A percentile compares a stretch with the other conserved stretches of the same genome.
Conservation (phyloP, 495 filamentous ascomycete genomes). For the Hypoxylon fuscum region DNA sequence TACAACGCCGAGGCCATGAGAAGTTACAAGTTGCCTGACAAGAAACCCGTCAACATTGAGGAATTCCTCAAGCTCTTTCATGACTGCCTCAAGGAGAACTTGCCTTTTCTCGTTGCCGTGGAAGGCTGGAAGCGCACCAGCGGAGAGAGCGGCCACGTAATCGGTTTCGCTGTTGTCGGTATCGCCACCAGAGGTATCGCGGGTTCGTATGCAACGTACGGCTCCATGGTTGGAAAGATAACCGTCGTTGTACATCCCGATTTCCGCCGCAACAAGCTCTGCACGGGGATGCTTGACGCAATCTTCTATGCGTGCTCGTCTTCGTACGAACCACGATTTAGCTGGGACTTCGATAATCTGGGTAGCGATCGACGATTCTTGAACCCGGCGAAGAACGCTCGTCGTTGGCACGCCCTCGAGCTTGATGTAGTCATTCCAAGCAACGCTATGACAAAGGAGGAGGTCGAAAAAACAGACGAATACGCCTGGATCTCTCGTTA, state of each 20-base stretch:
- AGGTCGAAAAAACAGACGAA: constrained; percentile 26
- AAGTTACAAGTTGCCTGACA: constrained; percentile 46
- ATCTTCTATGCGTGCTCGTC: constrained; percentile 42
- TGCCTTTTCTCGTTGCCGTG: constrained; percentile 56
- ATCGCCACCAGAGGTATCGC: constrained; percentile 10
- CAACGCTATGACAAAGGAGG: too few relatives aligned
- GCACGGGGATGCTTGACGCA: constrained; percentile 49
- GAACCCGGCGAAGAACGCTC: constrained; percentile 20
- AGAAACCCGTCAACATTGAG: constrained; percentile 21
- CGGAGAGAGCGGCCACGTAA: constrained; percentile 14
- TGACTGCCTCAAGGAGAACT: constrained; percentile 20
- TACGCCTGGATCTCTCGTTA: constrained; percentile 42
- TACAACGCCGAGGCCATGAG: constrained; percentile 51
- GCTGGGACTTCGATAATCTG: constrained; percentile 45
- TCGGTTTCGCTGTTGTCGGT: constrained; percentile 50
- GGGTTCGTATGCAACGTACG: constrained; percentile 24
- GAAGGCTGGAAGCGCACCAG: constrained; percentile 23
- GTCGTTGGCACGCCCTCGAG: constrained; percentile 40
- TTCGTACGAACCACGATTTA: constrained; percentile 28
- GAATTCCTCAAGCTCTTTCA: constrained; percentile 41
- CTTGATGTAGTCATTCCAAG: constrained; percentile 34
- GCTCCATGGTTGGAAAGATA: constrained; percentile 29
- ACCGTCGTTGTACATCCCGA: constrained; percentile 48
- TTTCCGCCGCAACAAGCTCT: constrained; percentile 47
- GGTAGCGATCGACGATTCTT: constrained; percentile 32